Conservation (phyloP, 176 grass and related monocot genomes). For the Thalia dealbata region DNA sequence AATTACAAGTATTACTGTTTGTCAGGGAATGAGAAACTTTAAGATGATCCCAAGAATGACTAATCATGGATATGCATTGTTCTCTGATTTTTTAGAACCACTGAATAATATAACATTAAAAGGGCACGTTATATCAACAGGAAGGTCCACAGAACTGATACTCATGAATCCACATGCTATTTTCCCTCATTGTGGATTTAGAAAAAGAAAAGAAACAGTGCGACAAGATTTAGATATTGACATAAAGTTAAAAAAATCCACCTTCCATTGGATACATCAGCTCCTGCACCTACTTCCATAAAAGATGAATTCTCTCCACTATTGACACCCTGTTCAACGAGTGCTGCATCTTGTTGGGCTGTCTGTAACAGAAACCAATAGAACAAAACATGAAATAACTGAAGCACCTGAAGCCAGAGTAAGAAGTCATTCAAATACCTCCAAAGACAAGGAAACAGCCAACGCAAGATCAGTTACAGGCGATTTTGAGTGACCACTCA, state of each 20-base stretch:
- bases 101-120: too few relatives aligned
- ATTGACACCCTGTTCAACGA: conserved; percentile 30
- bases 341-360: conserved; percentile 40
- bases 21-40: too few relatives aligned
- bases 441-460: conserved; percentile 59
- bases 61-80: too few relatives aligned
- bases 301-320: conserved; percentile 33
- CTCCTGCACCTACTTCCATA: conserved; percentile 29
- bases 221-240: not conserved
- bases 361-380: conserved; percentile 29
- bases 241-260: conserved; percentile 30
- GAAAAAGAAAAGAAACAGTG: not conserved
- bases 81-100: too few relatives aligned
- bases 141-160: too few relatives aligned
- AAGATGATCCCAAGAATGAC: too few relatives aligned
- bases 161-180: not conserved
- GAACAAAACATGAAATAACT: conserved; percentile 12
- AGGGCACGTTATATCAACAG: too few relatives aligned
- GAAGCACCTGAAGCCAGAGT: conserved; percentile 18
- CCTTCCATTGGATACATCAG: conserved; percentile 36
- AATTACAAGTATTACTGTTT: too few relatives aligned
- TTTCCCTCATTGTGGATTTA: not conserved
- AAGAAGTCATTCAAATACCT: conserved; percentile 25
- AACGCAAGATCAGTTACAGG: conserved; percentile 35
- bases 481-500: conserved; percentile 22